Percentiles rank a stretch among this genome's conserved stretches.
phyloP scores from a whole-genome alignment of 306 rosid species.

The Senna tora region DNA sequence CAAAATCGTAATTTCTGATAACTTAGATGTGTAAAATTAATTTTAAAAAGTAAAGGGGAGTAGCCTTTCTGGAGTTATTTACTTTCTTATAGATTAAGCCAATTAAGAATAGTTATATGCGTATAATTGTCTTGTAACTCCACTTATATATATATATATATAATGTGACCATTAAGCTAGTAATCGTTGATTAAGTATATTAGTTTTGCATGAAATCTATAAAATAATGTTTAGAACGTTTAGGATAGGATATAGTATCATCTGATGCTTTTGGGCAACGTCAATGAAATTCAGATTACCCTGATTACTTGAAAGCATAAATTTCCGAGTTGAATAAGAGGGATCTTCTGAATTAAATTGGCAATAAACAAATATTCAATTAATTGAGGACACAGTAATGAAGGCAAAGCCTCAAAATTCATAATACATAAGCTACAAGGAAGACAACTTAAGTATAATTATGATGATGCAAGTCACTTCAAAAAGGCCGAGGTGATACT shows the following conservation, averaged over 20 bases:
- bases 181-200: too few relatives aligned
- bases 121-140: too few relatives aligned
- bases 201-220: too few relatives aligned
- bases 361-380: conserved; percentile 36
- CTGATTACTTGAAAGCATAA: not conserved
- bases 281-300: conserved; percentile 8
- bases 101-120: too few relatives aligned
- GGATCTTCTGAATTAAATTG: conserved; percentile 15
- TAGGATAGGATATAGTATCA: too few relatives aligned
- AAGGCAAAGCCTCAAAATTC: conserved; percentile 54
- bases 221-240: too few relatives aligned
- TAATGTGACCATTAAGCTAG: too few relatives aligned
- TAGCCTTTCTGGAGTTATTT: too few relatives aligned
- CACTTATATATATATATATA: too few relatives aligned
- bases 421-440: conserved; percentile 49
- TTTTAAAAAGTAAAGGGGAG: too few relatives aligned
- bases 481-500: conserved; percentile 33
- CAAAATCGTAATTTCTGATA: too few relatives aligned
- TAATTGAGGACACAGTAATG: conserved; percentile 26
- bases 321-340: not conserved
- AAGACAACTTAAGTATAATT: conserved; percentile 38
- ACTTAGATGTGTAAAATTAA: not conserved
- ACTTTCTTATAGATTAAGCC: too few relatives aligned
- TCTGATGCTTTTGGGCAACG: not conserved
- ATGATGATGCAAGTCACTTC: conserved; percentile 37